A percentile compares a stretch with the other conserved stretches of the same genome.
Conservation (phyloP, 192 early-diverging fungal genomes). For the Funneliformis mosseae region DNA sequence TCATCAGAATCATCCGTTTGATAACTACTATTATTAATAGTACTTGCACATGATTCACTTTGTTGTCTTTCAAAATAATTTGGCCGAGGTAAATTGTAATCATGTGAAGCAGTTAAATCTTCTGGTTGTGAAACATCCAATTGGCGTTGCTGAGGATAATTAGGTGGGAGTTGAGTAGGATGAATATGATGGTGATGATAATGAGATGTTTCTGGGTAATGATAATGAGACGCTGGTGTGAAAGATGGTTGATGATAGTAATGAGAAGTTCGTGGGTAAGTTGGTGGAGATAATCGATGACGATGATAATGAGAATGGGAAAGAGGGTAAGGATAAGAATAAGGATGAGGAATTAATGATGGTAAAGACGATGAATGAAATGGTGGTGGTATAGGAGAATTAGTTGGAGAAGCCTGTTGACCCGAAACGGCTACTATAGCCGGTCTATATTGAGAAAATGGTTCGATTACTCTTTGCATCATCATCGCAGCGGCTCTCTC, state of each 20-base stretch:
- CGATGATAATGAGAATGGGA: not conserved
- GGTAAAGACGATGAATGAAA: not conserved
- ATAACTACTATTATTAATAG: not conserved
- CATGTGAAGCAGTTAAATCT: not conserved
- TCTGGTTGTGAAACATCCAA: not conserved
- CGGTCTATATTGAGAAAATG: conserved; percentile 9
- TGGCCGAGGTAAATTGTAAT: not conserved
- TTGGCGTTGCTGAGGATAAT: not conserved
- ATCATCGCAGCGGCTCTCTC: not conserved
- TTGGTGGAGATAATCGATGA: not conserved
- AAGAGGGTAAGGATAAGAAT: not conserved
- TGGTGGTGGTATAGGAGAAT: not conserved
- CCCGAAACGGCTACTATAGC: not conserved
- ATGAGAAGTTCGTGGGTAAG: not conserved
- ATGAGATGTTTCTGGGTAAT: not conserved
- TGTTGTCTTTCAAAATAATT: not conserved
- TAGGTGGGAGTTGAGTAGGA: not conserved
- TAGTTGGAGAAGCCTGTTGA: not conserved
- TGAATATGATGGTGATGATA: not conserved
- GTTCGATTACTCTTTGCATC: conserved; percentile 15
- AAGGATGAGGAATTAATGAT: not conserved
- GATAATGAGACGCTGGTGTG: not conserved
- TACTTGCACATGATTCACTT: not conserved
- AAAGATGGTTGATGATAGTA: not conserved
- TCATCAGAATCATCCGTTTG: not conserved